Percentiles rank a stretch among this genome's conserved stretches.
phyloP scores from a whole-genome alignment of 163 green algal genomes.

The Coccomyxa subellipsoidea region DNA sequence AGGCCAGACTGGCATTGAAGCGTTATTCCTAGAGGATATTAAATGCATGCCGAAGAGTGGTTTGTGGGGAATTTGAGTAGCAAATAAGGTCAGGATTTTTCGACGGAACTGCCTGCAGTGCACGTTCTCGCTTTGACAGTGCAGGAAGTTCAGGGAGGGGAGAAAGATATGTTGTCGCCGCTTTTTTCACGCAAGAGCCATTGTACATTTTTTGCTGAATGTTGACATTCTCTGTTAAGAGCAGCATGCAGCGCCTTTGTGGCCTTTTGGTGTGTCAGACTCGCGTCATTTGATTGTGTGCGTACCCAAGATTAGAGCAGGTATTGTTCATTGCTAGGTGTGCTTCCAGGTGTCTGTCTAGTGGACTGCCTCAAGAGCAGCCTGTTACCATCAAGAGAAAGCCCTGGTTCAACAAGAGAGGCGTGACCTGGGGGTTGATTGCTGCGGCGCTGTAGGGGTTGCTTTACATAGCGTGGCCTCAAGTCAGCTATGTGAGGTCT shows the following conservation, averaged over 20 bases:
- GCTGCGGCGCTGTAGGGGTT: not conserved
- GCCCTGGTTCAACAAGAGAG: not conserved
- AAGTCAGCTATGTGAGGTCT: not conserved
- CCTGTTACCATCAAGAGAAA: not conserved
- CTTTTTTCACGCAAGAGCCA: not conserved
- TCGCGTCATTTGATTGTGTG: not conserved
- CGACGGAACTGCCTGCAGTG: not conserved
- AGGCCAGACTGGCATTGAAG: not conserved
- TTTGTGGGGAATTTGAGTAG: not conserved
- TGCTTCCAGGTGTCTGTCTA: not conserved
- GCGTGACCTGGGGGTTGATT: too few relatives aligned
- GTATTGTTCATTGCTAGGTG: not conserved
- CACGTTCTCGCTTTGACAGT: not conserved
- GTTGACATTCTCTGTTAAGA: not conserved
- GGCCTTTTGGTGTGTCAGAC: not conserved
- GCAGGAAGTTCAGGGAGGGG: not conserved
- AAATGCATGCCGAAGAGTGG: not conserved
- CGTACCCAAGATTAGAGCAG: not conserved
- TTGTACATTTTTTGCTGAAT: not conserved
- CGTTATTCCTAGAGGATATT: not conserved
- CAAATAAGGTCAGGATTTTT: not conserved
- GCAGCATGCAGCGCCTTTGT: not conserved
- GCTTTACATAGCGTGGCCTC: not conserved
- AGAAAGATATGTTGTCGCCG: not conserved
- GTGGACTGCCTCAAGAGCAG: not conserved